Conservation (phyloP, 2,329 filamentous ascomycete species). For the Penicillium sp. region DNA sequence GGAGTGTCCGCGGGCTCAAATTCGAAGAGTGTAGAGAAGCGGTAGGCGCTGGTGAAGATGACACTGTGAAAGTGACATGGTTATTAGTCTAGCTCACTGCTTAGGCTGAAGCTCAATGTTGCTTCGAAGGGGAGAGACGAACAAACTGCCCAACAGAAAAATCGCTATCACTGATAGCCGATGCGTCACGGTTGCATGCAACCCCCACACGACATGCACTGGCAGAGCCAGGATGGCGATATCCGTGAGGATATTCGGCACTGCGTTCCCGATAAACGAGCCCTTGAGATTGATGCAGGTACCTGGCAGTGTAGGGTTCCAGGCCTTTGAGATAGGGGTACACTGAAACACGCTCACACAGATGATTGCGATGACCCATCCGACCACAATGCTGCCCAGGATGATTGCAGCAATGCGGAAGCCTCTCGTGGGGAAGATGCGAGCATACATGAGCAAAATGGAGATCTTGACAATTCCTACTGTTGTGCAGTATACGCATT, state of each 20-base stretch:
- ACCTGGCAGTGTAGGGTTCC: slow-evolving; percentile 55
- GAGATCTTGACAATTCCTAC: slow-evolving; percentile 59
- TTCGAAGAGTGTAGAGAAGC: slow-evolving; percentile 55
- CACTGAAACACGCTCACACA: slow-evolving; percentile 62
- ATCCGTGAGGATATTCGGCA: slow-evolving; percentile 43
- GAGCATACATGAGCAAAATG: slow-evolving; percentile 60
- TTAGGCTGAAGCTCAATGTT: background rate
- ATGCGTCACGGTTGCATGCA: slow-evolving; percentile 31
- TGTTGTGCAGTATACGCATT: slow-evolving; percentile 47
- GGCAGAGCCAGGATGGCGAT: slow-evolving; percentile 36
- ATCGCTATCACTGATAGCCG: slow-evolving; percentile 24
- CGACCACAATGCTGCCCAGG: slow-evolving; percentile 53
- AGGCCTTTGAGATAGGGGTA: slow-evolving; percentile 57
- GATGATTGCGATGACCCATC: slow-evolving; percentile 57
- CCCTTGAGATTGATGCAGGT: slow-evolving; percentile 58
- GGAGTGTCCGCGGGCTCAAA: slow-evolving; percentile 50
- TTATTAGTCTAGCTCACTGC: background rate
- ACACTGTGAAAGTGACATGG: slow-evolving; percentile 38
- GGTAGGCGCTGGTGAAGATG: slow-evolving; percentile 45
- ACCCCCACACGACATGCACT: slow-evolving; percentile 33
- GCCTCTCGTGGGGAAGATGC: slow-evolving; percentile 56
- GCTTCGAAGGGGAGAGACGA: background rate
- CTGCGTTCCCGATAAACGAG: slow-evolving; percentile 59
- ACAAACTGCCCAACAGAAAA: slow-evolving; percentile 27
- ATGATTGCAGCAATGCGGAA: slow-evolving; percentile 53